Conservation (phyloP, 345 rosid species). For the Schrenkiella parvula region DNA sequence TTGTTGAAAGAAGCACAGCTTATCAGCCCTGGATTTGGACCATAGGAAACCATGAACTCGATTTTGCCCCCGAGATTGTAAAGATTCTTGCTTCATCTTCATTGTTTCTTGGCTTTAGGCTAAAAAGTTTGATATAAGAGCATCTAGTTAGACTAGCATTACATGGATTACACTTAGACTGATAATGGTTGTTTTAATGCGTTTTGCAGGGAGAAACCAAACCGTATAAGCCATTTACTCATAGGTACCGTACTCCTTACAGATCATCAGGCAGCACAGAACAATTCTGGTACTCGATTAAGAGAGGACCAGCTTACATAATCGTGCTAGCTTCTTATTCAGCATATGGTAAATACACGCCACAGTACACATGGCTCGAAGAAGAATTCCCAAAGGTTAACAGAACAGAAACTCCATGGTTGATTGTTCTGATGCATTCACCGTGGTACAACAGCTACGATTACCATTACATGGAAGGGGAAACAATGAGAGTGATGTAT, state of each 20-base stretch:
- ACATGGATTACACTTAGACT: not conserved
- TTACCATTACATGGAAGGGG: slow-evolving; percentile 94
- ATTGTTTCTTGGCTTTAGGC: not conserved
- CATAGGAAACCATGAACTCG: slow-evolving; percentile 81
- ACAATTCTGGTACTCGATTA: slow-evolving; percentile 86
- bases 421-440: slow-evolving; percentile 71
- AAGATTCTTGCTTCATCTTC: slow-evolving; percentile 15
- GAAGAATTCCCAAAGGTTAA: slow-evolving; percentile 70
- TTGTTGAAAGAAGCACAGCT: slow-evolving; percentile 70
- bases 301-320: slow-evolving; percentile 80
- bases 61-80: slow-evolving; percentile 62
- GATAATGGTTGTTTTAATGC: not conserved
- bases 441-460: slow-evolving; percentile 89
- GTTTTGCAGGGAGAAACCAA: slow-evolving; percentile 60
- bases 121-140: not conserved
- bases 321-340: slow-evolving; percentile 79
- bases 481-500: slow-evolving; percentile 84
- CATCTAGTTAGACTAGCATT: not conserved
- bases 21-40: slow-evolving; percentile 98
- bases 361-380: slow-evolving; percentile 69
- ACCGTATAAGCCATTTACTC: slow-evolving; percentile 66
- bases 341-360: slow-evolving; percentile 79
- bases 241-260: slow-evolving; percentile 66
- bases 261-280: slow-evolving; percentile 56
- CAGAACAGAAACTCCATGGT: slow-evolving; percentile 86